A percentile compares a stretch with the other conserved stretches of the same genome.
Conservation (phyloP, 2,329 filamentous ascomycete species). For the Purpureocillium takamizusanense region DNA sequence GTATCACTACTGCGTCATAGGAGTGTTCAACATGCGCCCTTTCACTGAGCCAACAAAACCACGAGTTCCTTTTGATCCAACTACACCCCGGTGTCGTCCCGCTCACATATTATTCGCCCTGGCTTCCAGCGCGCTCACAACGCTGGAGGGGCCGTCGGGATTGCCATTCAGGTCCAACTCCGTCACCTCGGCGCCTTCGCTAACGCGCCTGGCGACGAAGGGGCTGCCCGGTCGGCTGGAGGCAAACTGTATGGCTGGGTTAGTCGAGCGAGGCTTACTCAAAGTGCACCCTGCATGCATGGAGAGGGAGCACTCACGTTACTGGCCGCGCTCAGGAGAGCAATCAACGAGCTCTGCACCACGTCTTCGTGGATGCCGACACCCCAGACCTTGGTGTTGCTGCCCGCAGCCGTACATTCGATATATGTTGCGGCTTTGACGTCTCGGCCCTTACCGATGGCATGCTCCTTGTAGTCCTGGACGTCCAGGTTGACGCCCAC, state of each 20-base stretch:
- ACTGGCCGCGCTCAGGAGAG: conserved; percentile 74
- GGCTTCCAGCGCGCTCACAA: conserved; percentile 12
- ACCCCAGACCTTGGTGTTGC: conserved; percentile 72
- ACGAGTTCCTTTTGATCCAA: not conserved
- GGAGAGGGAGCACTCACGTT: conserved; percentile 52
- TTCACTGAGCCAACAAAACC: too few species aligned
- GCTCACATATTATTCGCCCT: conserved; percentile 12
- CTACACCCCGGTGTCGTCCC: not conserved
- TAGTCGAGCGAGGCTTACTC: not conserved
- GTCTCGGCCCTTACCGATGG: conserved; percentile 70
- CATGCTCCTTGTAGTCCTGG: conserved; percentile 92
- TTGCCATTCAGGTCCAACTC: conserved; percentile 8
- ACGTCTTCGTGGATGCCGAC: conserved; percentile 50
- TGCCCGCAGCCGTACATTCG: conserved; percentile 66
- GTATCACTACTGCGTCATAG: not conserved
- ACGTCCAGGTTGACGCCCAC: conserved; percentile 85
- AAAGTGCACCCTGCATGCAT: too few species aligned
- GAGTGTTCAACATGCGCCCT: too few species aligned
- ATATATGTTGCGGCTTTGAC: conserved; percentile 96
- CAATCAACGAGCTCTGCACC: conserved; percentile 80
- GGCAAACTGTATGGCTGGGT: conserved; percentile 40
- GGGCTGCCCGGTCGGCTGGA: conserved; percentile 62
- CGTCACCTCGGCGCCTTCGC: conserved; percentile 9
- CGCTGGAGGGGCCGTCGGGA: conserved; percentile 5
- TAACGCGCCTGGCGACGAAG: conserved; percentile 43